Conservation (phyloP, 2,329 filamentous ascomycete species). For the Tricladium varicosporioides region DNA sequence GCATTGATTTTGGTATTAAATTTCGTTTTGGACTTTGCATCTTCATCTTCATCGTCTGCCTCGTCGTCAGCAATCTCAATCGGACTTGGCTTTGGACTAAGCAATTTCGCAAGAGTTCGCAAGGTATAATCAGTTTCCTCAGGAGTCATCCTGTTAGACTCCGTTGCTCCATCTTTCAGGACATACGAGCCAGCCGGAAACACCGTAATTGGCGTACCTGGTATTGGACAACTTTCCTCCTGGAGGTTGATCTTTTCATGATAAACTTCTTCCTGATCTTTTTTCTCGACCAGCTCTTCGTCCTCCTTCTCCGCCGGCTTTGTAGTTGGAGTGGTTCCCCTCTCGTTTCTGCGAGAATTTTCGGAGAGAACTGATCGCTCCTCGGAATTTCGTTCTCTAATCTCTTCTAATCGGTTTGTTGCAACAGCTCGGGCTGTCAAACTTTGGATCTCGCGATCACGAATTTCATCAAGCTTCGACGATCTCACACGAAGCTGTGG, state of each 20-base stretch:
- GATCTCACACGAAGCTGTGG: conserved; percentile 24
- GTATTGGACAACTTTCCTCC: conserved; percentile 25
- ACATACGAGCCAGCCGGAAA: conserved; percentile 14
- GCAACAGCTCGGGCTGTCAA: conserved; percentile 22
- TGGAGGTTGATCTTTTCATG: conserved; percentile 25
- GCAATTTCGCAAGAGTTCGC: conserved; percentile 14
- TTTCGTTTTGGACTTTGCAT: not conserved
- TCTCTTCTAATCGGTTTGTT: conserved; percentile 23
- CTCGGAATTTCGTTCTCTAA: conserved; percentile 24
- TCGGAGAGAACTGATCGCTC: conserved; percentile 22
- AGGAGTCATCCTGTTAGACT: not conserved
- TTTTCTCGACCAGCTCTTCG: not conserved
- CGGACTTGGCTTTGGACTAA: conserved; percentile 14
- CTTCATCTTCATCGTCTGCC: not conserved
- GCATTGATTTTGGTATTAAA: too few species aligned
- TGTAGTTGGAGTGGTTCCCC: conserved; percentile 3
- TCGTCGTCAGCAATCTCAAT: not conserved
- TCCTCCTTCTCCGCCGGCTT: not conserved
- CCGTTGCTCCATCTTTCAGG: not conserved
- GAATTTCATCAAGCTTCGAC: conserved; percentile 27
- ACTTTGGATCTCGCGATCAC: conserved; percentile 22
- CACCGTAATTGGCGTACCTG: conserved; percentile 23
- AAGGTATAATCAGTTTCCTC: conserved; percentile 18
- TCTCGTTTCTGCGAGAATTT: conserved; percentile 1
- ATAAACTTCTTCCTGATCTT: conserved; percentile 11